These are phyloP conservation scores for Phyllosticta paracitricarpa DNA, from an alignment of 2,329 filamentous ascomycete species.

Conservation along the genomic window DNA sequence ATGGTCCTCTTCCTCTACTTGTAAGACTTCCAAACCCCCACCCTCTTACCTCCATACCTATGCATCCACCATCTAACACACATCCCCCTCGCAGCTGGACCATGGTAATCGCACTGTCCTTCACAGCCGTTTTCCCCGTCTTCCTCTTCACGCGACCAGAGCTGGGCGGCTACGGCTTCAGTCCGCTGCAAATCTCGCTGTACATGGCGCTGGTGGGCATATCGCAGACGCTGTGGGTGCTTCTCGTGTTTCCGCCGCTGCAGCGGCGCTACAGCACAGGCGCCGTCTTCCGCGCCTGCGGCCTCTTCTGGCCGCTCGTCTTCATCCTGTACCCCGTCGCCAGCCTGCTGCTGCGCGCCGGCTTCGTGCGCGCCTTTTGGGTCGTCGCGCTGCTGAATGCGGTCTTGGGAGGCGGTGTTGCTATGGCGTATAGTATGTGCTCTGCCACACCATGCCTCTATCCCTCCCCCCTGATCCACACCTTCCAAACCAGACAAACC, in stretches of 20 bases:
- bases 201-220: conserved; percentile 56
- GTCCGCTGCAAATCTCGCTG: conserved; percentile 52
- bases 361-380: background rate
- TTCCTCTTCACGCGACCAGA: conserved; percentile 55
- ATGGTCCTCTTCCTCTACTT: conserved; percentile 7
- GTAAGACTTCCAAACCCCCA: conserved; percentile 13
- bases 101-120: conserved; percentile 60
- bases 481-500: no score
- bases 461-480: no score
- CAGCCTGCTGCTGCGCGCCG: background rate
- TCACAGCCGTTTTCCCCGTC: conserved; percentile 60
- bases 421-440: background rate
- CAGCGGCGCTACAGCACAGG: conserved; percentile 59
- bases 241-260: conserved; percentile 58
- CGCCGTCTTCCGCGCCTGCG: conserved; percentile 51
- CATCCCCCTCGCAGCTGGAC: conserved; percentile 45
- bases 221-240: conserved; percentile 60
- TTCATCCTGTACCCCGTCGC: conserved; percentile 40
- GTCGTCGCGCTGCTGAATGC: background rate
- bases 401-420: background rate
- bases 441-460: no score
- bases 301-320: conserved; percentile 52
- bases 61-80: conserved; percentile 39
- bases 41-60: background rate
- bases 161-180: conserved; percentile 57